These are phyloP conservation scores for Lyophyllum semitale DNA, from an alignment of 768 basidiomycete species.

Conservation along the genomic window DNA sequence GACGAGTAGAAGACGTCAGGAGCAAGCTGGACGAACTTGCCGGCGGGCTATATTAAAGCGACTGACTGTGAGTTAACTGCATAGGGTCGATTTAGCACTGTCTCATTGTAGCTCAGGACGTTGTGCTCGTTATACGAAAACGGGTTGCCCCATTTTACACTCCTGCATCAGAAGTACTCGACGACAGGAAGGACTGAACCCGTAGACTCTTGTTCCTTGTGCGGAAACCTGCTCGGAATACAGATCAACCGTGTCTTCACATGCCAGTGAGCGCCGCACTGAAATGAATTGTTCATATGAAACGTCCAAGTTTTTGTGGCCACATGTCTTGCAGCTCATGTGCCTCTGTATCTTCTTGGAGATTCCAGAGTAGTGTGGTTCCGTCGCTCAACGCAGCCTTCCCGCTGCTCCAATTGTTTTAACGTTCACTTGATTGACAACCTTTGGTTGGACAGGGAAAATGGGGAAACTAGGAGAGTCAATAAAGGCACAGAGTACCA, in stretches of 20 bases:
- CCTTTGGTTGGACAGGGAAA: not conserved
- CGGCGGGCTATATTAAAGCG: constrained; percentile 25
- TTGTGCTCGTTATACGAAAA: no score
- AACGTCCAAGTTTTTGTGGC: not conserved
- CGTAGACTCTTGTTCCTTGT: not conserved
- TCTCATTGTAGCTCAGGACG: not conserved
- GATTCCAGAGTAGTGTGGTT: not conserved
- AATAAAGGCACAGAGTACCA: not conserved
- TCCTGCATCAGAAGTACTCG: not conserved
- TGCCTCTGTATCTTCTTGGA: not conserved
- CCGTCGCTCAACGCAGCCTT: not conserved
- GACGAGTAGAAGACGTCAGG: constrained; percentile 57
- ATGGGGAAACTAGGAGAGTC: not conserved
- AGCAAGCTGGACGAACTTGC: constrained; percentile 56
- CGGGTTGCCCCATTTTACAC: no score
- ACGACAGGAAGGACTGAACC: not conserved
- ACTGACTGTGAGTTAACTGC: constrained; percentile 8
- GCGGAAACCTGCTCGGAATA: not conserved
- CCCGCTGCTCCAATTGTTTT: not conserved
- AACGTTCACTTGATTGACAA: not conserved
- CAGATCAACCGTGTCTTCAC: not conserved
- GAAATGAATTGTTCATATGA: no score
- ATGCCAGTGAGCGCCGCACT: no score
- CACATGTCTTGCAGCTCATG: not conserved
- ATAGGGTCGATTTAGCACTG: not conserved